Conservation (phyloP, 2,329 filamentous ascomycete species). For the Hymenoscyphus fraxineus region DNA sequence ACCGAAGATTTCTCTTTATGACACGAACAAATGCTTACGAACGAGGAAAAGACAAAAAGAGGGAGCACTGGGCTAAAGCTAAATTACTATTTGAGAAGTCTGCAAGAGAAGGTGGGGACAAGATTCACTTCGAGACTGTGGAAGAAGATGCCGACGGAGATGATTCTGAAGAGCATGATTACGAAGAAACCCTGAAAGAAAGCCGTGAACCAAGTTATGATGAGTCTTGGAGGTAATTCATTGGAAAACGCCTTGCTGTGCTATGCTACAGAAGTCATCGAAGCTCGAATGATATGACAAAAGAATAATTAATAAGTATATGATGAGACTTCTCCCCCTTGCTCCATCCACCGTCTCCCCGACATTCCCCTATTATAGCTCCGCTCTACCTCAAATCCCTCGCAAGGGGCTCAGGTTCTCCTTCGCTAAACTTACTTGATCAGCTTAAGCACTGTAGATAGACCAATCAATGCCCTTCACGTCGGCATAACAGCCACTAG, state of each 20-base stretch:
- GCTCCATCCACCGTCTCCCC: background rate
- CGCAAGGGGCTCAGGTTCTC: no score
- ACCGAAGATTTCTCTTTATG: slow-evolving; percentile 22
- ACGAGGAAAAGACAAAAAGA: slow-evolving; percentile 21
- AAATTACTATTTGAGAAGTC: slow-evolving; percentile 39
- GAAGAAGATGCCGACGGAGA: slow-evolving; percentile 11
- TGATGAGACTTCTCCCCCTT: background rate
- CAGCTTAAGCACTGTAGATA: slow-evolving; percentile 27
- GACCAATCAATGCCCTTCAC: slow-evolving; percentile 40
- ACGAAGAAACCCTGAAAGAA: background rate
- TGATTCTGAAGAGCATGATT: background rate
- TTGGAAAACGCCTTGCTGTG: background rate
- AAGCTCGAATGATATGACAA: background rate
- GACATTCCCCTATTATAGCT: background rate
- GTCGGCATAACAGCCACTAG: slow-evolving; percentile 41
- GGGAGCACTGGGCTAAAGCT: slow-evolving; percentile 38
- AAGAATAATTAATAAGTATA: background rate
- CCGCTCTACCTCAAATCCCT: background rate
- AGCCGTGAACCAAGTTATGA: background rate
- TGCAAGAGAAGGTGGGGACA: slow-evolving; percentile 22
- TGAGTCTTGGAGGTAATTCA: background rate
- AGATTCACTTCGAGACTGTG: slow-evolving; percentile 19
- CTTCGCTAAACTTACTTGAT: background rate
- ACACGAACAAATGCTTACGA: slow-evolving; percentile 26
- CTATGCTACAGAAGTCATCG: slow-evolving; percentile 1